Evolutionary conservation across 2,329 filamentous ascomycete species (phyloP).

Genomic region (Beauveria sp.): DNA sequence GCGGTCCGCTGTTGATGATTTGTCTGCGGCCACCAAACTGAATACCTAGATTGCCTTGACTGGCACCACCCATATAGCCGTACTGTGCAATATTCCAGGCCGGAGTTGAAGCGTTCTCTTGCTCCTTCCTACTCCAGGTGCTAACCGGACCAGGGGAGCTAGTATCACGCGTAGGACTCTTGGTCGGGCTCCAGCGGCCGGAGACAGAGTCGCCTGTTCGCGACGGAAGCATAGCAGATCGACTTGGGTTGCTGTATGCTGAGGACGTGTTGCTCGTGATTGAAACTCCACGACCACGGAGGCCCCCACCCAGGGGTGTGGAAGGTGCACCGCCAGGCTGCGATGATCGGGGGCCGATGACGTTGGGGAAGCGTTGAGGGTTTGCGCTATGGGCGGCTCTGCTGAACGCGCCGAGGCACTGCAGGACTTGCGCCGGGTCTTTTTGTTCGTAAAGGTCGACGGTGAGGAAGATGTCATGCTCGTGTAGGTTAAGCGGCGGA

Average conservation of each 20-base stretch:
- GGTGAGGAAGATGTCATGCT: constrained; percentile 93
- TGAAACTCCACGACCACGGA: constrained; percentile 41
- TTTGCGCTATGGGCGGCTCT: constrained; percentile 70
- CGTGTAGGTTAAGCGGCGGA: constrained; percentile 76
- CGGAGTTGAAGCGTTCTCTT: constrained; percentile 73
- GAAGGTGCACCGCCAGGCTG: constrained; percentile 46
- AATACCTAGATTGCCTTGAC: constrained; percentile 90
- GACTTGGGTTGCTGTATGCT: constrained; percentile 30
- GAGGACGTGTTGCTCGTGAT: constrained; percentile 53
- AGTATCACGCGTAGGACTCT: constrained; percentile 49
- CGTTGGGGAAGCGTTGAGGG: constrained; percentile 63
- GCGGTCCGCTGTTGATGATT: constrained; percentile 75
- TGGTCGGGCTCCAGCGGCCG: constrained; percentile 55
- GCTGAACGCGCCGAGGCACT: constrained; percentile 88
- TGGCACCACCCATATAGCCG: constrained; percentile 95
- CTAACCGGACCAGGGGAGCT: constrained; percentile 55
- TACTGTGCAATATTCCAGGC: constrained; percentile 99
- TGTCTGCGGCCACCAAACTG: constrained; percentile 86
- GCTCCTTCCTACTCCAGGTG: constrained; percentile 81
- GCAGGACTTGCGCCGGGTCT: constrained; percentile 90
- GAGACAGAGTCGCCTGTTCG: constrained; percentile 47
- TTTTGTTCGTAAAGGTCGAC: constrained; percentile 95
- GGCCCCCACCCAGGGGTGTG: constrained; percentile 33
- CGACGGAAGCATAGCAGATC: constrained; percentile 35
- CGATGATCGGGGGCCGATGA: constrained; percentile 64